A percentile compares a stretch with the other conserved stretches of the same genome.
These are phyloP conservation scores for Dendrothele bispora DNA, from an alignment of 768 basidiomycete species.

Conservation along the genomic window DNA sequence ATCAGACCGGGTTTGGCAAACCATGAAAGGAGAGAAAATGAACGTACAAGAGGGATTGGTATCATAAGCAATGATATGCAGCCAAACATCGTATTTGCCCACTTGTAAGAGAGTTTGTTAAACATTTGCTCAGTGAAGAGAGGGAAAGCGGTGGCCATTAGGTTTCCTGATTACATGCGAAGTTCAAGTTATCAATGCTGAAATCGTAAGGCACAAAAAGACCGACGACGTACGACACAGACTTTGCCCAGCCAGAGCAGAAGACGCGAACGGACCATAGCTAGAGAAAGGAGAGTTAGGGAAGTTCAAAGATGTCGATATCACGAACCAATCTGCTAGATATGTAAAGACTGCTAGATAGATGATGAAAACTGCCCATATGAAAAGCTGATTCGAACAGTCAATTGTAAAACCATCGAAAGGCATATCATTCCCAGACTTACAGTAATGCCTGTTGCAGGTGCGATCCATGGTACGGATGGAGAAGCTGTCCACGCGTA, in stretches of 20 bases:
- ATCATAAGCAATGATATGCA: constrained; percentile 52
- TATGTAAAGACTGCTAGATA: constrained; percentile 61
- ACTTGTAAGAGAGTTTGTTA: constrained; percentile 50
- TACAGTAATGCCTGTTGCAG: constrained; percentile 51
- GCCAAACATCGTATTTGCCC: constrained; percentile 61
- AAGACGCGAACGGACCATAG: constrained; percentile 65
- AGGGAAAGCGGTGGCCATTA: constrained; percentile 54
- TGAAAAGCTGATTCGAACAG: constrained; percentile 47
- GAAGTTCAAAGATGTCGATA: not conserved
- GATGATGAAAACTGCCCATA: constrained; percentile 51
- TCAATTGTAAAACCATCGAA: no score
- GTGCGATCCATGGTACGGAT: constrained; percentile 59
- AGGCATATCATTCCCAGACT: no score
- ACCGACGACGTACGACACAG: constrained; percentile 43
- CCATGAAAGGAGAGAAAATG: not conserved
- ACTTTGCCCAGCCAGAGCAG: constrained; percentile 70
- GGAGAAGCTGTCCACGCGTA: constrained; percentile 68
- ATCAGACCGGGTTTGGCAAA: no score
- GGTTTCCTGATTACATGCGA: constrained; percentile 37
- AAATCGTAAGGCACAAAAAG: not conserved
- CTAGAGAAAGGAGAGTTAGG: constrained; percentile 18
- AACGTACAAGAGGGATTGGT: constrained; percentile 59
- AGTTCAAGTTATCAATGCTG: not conserved
- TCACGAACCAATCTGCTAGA: constrained; percentile 59
- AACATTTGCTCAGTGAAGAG: constrained; percentile 67